Evolutionary conservation across 345 rosid genomes (phyloP).

Genomic region (Syzygium grande): DNA sequence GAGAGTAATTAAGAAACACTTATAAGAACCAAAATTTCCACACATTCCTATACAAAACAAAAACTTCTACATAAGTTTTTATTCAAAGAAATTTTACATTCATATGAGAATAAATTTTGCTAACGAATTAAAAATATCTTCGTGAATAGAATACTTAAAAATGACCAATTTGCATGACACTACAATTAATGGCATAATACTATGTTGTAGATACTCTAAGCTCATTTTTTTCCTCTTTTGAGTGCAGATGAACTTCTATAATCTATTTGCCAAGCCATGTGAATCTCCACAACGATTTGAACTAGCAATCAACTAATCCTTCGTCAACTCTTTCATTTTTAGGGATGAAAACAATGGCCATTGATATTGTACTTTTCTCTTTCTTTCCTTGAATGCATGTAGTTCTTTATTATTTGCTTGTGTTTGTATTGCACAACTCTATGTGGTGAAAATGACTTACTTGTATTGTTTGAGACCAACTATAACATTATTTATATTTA

Average conservation of each 20-base stretch:
- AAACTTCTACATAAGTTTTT: too few species aligned
- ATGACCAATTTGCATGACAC: not conserved
- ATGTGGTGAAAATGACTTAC: fast-evolving
- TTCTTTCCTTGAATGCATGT: not conserved
- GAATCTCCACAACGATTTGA: not conserved
- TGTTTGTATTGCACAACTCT: not conserved
- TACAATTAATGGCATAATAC: not conserved
- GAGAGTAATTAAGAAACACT: too few species aligned
- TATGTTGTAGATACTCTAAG: not conserved
- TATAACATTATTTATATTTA: not conserved
- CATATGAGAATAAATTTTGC: too few species aligned
- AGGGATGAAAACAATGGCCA: not conserved
- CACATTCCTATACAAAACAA: too few species aligned
- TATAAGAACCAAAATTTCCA: too few species aligned
- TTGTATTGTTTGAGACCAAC: not conserved
- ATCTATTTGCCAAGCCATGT: not conserved
- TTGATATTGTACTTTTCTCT: not conserved
- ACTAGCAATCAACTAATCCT: not conserved
- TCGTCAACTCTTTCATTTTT: not conserved
- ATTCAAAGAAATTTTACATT: too few species aligned
- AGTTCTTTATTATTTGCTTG: not conserved
- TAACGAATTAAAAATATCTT: too few species aligned
- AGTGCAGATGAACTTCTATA: not conserved
- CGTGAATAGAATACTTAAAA: not conserved
- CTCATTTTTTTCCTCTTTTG: not conserved